Conservation (phyloP, 345 rosid genomes). For the sweet orange (Citrus sinensis) region DVS_A1.0 CM039164.1:21806501-21807000, state of each 20-base stretch:
- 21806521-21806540: slow-evolving; percentile 43
- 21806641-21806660: slow-evolving; percentile 53
- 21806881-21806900: slow-evolving; percentile 47
- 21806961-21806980: slow-evolving; percentile 97
- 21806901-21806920: slow-evolving; percentile 1
- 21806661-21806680: slow-evolving; percentile 50
- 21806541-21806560: slow-evolving; percentile 31
- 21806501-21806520: slow-evolving; percentile 2
- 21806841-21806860: slow-evolving; percentile 79
- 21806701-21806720: not conserved
- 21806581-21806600: slow-evolving; percentile 53
- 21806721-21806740: not conserved
- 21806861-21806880: slow-evolving; percentile 86
- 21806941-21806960: slow-evolving; percentile 83
- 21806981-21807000: slow-evolving; percentile 79
- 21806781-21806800: slow-evolving; percentile 4
- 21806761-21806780: not conserved
- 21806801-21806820: slow-evolving; percentile 40
- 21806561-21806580: slow-evolving; percentile 36
- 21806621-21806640: slow-evolving; percentile 43
- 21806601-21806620: slow-evolving; percentile 51
- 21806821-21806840: slow-evolving; percentile 85
- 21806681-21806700: not conserved
- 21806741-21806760: not conserved
- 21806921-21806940: slow-evolving; percentile 33